Conservation (phyloP, 805 yeast genomes). For the Alloascoidea africana region DNA sequence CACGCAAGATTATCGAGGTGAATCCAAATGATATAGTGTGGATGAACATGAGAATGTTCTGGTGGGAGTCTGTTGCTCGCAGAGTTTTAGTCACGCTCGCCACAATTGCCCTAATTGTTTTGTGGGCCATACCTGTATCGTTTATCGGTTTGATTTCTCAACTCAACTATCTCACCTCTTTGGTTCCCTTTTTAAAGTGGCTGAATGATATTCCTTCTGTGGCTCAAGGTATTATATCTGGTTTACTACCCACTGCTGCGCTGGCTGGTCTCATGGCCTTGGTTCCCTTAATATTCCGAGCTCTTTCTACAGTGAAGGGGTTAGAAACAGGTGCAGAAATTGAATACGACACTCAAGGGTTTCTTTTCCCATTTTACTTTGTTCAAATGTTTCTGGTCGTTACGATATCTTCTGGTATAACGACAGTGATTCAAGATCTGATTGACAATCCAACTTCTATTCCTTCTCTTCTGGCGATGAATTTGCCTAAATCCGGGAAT, state of each 20-base stretch:
- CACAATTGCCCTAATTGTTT: slow-evolving; percentile 34
- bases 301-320: slow-evolving; percentile 39
- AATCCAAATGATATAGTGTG: slow-evolving; percentile 61
- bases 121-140: slow-evolving; percentile 79
- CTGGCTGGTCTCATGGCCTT: slow-evolving; percentile 47
- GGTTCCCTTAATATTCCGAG: slow-evolving; percentile 43
- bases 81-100: slow-evolving; percentile 27
- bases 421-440: slow-evolving; percentile 43
- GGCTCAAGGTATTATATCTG: slow-evolving; percentile 36
- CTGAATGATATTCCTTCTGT: slow-evolving; percentile 37
- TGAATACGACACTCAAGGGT: slow-evolving; percentile 57
- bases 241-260: slow-evolving; percentile 52
- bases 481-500: slow-evolving; percentile 74
- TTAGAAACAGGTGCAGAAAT: slow-evolving; percentile 43
- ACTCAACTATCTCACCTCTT: slow-evolving; percentile 42
- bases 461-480: slow-evolving; percentile 56
- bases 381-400: slow-evolving; percentile 77
- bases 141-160: slow-evolving; percentile 66
- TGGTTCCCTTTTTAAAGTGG: slow-evolving; percentile 48
- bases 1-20: slow-evolving; percentile 31
- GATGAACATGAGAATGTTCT: slow-evolving; percentile 35
- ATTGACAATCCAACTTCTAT: slow-evolving; percentile 59
- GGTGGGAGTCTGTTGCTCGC: slow-evolving; percentile 22
- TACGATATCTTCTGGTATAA: slow-evolving; percentile 67
- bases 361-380: slow-evolving; percentile 68